Evolutionary conservation across 2,329 filamentous ascomycete species (phyloP).

Genomic region (Pseudocercospora fuligena): DNA sequence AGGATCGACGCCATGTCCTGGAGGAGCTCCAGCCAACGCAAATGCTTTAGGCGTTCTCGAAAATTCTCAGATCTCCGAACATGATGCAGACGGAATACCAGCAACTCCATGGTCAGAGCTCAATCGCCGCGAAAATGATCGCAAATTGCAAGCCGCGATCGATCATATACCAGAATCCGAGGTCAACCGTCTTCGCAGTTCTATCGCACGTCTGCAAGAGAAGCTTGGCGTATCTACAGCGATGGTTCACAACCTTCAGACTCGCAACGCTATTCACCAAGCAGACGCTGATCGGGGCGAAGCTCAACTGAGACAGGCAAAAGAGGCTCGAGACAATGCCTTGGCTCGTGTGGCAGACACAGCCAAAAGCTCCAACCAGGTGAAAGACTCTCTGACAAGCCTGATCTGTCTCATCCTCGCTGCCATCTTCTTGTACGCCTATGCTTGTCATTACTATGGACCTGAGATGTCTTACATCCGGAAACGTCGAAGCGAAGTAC

Average conservation of each 20-base stretch:
- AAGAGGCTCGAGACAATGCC: background rate
- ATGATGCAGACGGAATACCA: background rate
- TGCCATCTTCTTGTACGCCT: constrained; percentile 10
- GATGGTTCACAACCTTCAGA: background rate
- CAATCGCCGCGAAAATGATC: constrained; percentile 10
- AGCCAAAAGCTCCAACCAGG: background rate
- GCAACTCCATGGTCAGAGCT: constrained; percentile 4
- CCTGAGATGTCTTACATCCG: constrained; percentile 25
- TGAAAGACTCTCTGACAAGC: background rate
- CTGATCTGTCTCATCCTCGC: constrained; percentile 1
- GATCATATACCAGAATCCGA: background rate
- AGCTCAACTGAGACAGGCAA: background rate
- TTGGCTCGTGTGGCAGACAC: background rate
- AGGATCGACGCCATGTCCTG: background rate
- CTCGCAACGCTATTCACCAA: constrained; percentile 5
- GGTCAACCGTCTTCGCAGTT: background rate
- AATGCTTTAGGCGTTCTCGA: too few species aligned
- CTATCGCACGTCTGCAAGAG: constrained; percentile 1
- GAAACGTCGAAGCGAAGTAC: constrained; percentile 14
- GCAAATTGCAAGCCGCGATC: background rate
- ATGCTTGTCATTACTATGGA: constrained; percentile 16
- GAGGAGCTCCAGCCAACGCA: background rate
- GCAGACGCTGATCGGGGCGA: constrained; percentile 8
- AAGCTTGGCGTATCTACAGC: constrained; percentile 2
- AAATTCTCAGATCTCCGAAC: background rate